Percentiles rank a stretch among this genome's conserved stretches.
Evolutionary conservation across 2,329 filamentous ascomycete species (phyloP).

Genomic region (Lecanosticta acicola): DNA sequence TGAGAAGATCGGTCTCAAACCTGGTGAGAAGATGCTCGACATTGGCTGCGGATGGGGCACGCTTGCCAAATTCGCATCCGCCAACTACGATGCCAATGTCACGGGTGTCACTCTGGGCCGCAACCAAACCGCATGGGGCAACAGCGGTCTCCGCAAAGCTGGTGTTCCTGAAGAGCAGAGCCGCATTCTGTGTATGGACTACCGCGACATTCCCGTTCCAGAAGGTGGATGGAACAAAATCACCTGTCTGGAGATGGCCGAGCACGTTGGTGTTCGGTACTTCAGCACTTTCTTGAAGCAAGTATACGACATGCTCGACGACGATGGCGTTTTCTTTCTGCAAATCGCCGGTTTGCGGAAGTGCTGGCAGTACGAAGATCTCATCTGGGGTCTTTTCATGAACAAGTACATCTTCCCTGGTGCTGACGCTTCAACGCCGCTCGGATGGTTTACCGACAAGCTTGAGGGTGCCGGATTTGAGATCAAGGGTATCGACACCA

Average conservation of each 20-base stretch:
- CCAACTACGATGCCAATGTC: constrained; percentile 79
- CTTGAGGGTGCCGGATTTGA: constrained; percentile 86
- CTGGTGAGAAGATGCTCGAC: constrained; percentile 78
- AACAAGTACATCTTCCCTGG: constrained; percentile 99
- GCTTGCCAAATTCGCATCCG: constrained; percentile 83
- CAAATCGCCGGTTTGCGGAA: constrained; percentile 93
- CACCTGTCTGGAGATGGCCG: constrained; percentile 95
- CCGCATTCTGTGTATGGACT: constrained; percentile 91
- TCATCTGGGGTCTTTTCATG: constrained; percentile 98
- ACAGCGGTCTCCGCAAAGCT: constrained; percentile 75
- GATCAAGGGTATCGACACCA: constrained; percentile 84
- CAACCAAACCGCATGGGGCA: constrained; percentile 97
- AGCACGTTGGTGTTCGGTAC: constrained; percentile 94
- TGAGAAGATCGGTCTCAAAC: constrained; percentile 83
- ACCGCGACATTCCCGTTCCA: constrained; percentile 83
- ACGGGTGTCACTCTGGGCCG: constrained; percentile 90
- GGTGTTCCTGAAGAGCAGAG: constrained; percentile 83
- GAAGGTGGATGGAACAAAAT: constrained; percentile 81
- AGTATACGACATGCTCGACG: constrained; percentile 91
- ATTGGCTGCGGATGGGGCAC: constrained; percentile 99
- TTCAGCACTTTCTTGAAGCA: constrained; percentile 75
- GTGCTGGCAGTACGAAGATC: constrained; percentile 95
- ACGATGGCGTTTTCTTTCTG: constrained; percentile 92
- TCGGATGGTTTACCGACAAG: constrained; percentile 78
- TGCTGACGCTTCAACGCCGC: constrained; percentile 88